These are phyloP conservation scores for Peltaster fructicola DNA, from an alignment of 2,329 filamentous ascomycete genomes.

Conservation along the genomic window DNA sequence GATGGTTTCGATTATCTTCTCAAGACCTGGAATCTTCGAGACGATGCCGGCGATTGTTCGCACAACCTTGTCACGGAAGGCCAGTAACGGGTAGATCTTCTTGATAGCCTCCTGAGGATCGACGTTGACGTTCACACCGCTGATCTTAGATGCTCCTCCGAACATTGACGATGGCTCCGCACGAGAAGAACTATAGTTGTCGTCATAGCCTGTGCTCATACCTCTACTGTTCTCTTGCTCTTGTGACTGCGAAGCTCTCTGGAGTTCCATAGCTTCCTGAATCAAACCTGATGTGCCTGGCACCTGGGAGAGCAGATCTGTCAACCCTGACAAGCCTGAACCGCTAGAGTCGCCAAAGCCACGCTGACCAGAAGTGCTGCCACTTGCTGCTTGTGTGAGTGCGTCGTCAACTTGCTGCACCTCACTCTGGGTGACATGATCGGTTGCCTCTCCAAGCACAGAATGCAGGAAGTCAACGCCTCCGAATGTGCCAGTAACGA, in stretches of 20 bases:
- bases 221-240: background rate
- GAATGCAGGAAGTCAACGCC: conserved; percentile 33
- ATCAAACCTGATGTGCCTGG: conserved; percentile 37
- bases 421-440: conserved; percentile 31
- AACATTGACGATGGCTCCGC: conserved; percentile 18
- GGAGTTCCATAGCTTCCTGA: conserved; percentile 28
- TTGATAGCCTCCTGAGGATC: conserved; percentile 36
- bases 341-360: conserved; percentile 14
- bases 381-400: conserved; percentile 21
- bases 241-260: conserved; percentile 18
- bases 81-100: conserved; percentile 84
- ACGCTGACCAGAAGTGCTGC: conserved; percentile 12
- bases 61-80: conserved; percentile 88
- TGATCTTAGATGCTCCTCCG: too few relatives aligned
- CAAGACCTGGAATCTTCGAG: conserved; percentile 79
- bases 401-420: conserved; percentile 29
- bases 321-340: conserved; percentile 31
- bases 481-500: conserved; percentile 37
- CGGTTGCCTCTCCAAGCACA: conserved; percentile 31
- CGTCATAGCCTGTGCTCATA: conserved; percentile 10
- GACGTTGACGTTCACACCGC: conserved; percentile 47
- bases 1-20: conserved; percentile 80
- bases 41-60: conserved; percentile 71
- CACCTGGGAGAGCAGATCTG: conserved; percentile 56
- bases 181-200: conserved; percentile 19